phyloP scores from a whole-genome alignment of 495 filamentous ascomycete genomes.

The Friedmanniomyces simplex region DNA sequence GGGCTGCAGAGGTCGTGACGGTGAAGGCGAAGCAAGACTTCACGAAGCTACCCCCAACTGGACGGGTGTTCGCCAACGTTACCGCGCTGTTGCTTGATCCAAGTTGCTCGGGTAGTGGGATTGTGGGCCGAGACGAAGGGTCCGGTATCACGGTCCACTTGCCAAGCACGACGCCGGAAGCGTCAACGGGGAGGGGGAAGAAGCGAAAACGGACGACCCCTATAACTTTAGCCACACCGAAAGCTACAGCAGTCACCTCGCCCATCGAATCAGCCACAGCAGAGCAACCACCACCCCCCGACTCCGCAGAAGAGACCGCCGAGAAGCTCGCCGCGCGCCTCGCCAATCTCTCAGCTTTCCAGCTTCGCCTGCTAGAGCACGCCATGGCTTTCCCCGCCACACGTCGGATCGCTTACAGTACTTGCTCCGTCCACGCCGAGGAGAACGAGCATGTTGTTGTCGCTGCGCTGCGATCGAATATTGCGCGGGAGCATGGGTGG shows the following conservation, averaged over 20 bases:
- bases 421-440: slow-evolving; percentile 73
- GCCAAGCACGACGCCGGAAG: slow-evolving; percentile 23
- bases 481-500: slow-evolving; percentile 66
- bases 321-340: slow-evolving; percentile 43
- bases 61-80: slow-evolving; percentile 45
- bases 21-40: slow-evolving; percentile 71
- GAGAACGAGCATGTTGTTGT: slow-evolving; percentile 85
- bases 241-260: background rate
- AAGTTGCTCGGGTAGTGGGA: slow-evolving; percentile 88
- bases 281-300: background rate
- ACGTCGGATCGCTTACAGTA: slow-evolving; percentile 72
- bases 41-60: slow-evolving; percentile 54
- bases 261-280: background rate
- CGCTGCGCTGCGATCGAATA: slow-evolving; percentile 50
- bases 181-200: slow-evolving; percentile 1
- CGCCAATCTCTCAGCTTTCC: slow-evolving; percentile 38
- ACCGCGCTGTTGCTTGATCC: slow-evolving; percentile 76
- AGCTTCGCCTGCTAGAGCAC: slow-evolving; percentile 30
- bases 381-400: slow-evolving; percentile 77
- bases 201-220: slow-evolving; percentile 17
- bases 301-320: background rate
- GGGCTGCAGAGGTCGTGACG: slow-evolving; percentile 50
- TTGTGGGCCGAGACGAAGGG: slow-evolving; percentile 71
- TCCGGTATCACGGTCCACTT: slow-evolving; percentile 43
- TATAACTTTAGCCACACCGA: background rate